A percentile compares a stretch with the other conserved stretches of the same genome.
These are phyloP conservation scores for Tinospora cordifolia DNA, from an alignment of 164 flowering plant species.

Conservation along the genomic window DNA sequence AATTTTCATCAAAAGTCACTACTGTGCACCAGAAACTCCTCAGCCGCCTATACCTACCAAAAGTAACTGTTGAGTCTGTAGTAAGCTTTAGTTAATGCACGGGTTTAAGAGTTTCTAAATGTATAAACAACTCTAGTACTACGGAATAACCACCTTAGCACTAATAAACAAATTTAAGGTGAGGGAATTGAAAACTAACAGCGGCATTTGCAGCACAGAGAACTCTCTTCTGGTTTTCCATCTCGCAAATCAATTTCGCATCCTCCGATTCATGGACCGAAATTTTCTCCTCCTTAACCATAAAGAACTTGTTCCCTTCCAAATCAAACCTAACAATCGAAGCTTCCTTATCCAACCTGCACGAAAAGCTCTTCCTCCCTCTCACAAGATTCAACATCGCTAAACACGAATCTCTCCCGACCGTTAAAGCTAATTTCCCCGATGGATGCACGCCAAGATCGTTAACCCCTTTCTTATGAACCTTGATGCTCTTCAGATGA, in stretches of 20 bases:
- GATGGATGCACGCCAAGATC: slow-evolving; percentile 64
- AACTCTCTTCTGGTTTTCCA: slow-evolving; percentile 50
- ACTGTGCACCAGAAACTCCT: too few species aligned
- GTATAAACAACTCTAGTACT: background rate
- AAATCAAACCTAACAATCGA: slow-evolving; percentile 42
- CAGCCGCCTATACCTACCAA: background rate
- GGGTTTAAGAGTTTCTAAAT: background rate
- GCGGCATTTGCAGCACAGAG: slow-evolving; percentile 55
- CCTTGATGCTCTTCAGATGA: slow-evolving; percentile 44
- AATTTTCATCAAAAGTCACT: background rate
- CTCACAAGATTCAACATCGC: slow-evolving; percentile 76
- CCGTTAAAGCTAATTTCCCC: slow-evolving; percentile 65
- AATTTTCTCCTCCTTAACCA: slow-evolving; percentile 58
- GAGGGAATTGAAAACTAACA: slow-evolving; percentile 30
- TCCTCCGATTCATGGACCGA: slow-evolving; percentile 74
- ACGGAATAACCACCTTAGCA: slow-evolving; percentile 1
- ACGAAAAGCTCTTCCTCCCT: slow-evolving; percentile 75
- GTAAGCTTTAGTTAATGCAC: background rate
- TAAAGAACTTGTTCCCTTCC: slow-evolving; percentile 57
- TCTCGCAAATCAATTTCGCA: slow-evolving; percentile 50
- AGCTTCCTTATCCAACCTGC: slow-evolving; percentile 62
- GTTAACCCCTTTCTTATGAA: slow-evolving; percentile 52
- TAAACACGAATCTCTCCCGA: slow-evolving; percentile 67
- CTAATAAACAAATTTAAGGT: background rate
- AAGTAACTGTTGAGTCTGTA: background rate